Conservation (phyloP, 148 eudicot genomes). For the Diospyros kaki region DNA sequence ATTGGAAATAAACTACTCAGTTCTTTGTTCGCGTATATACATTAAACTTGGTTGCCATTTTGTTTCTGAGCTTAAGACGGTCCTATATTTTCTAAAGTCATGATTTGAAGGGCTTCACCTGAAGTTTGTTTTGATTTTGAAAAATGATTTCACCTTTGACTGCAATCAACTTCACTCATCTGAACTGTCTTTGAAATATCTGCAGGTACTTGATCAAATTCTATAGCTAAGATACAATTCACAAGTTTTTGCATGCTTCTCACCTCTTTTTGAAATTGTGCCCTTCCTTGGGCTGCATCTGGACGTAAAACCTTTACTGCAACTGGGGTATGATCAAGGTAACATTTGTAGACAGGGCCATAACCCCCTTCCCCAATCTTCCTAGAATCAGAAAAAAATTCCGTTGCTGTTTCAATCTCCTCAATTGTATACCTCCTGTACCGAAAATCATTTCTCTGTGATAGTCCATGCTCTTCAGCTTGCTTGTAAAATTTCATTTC, state of each 20-base stretch:
- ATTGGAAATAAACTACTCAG: too few species aligned
- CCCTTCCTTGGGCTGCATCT: conserved; percentile 35
- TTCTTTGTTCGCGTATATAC: too few species aligned
- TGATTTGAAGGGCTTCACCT: too few species aligned
- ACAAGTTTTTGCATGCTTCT: background rate
- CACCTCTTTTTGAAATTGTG: conserved; percentile 40
- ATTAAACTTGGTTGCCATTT: too few species aligned
- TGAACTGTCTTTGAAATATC: too few species aligned
- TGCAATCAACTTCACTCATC: too few species aligned
- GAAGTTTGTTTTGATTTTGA: too few species aligned
- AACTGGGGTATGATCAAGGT: conserved; percentile 29
- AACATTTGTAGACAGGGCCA: conserved; percentile 37
- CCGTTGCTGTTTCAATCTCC: conserved; percentile 34
- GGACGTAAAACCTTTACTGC: conserved; percentile 37
- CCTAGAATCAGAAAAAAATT: conserved; percentile 17
- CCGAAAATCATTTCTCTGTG: conserved; percentile 26
- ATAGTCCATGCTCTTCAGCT: conserved; percentile 27
- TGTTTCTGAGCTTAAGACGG: too few species aligned
- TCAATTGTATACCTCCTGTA: conserved; percentile 32
- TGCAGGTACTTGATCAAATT: too few species aligned
- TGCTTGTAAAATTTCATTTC: conserved; percentile 43
- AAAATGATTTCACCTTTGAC: too few species aligned
- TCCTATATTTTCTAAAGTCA: too few species aligned
- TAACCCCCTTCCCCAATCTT: conserved; percentile 42
- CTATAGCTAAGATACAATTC: too few species aligned